Evolutionary conservation across 2,329 filamentous ascomycete genomes (phyloP).

Genomic region (Cladobotryum mycophilum): DNA sequence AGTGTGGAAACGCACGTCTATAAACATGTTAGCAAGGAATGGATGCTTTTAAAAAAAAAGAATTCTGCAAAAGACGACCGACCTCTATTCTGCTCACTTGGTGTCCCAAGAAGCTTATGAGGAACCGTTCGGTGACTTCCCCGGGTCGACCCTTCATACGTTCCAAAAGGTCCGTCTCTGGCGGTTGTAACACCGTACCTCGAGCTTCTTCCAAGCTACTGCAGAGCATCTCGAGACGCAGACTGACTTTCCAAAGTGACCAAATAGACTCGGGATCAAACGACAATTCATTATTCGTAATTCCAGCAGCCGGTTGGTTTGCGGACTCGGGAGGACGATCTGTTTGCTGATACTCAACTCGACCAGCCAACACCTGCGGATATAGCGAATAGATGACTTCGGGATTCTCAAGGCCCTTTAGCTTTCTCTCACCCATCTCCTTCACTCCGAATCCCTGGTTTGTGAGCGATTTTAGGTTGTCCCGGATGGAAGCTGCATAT

Average conservation of each 20-base stretch:
- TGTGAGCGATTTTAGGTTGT: constrained; percentile 79
- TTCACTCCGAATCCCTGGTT: constrained; percentile 95
- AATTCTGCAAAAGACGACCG: constrained; percentile 27
- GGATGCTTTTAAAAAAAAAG: background rate
- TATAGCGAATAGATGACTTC: constrained; percentile 95
- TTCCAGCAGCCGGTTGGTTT: constrained; percentile 56
- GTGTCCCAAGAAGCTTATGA: constrained; percentile 87
- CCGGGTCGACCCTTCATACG: constrained; percentile 60
- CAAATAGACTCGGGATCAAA: constrained; percentile 83
- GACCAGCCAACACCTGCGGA: constrained; percentile 77
- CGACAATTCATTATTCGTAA: constrained; percentile 57
- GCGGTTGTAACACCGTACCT: constrained; percentile 60
- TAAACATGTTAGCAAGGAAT: background rate
- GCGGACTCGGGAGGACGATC: constrained; percentile 38
- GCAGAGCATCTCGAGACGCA: constrained; percentile 90
- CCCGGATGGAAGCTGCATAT: constrained; percentile 70
- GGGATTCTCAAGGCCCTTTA: constrained; percentile 96
- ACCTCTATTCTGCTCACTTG: constrained; percentile 96
- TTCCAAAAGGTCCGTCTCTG: constrained; percentile 78
- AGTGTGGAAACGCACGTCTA: constrained; percentile 79
- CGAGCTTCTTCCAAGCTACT: constrained; percentile 71
- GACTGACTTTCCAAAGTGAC: constrained; percentile 81
- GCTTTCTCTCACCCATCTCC: constrained; percentile 87
- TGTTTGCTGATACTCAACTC: constrained; percentile 62
- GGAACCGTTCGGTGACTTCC: constrained; percentile 80